phyloP scores from a whole-genome alignment of 1,139 yeast species.

The Diutina siamensis region DNA sequence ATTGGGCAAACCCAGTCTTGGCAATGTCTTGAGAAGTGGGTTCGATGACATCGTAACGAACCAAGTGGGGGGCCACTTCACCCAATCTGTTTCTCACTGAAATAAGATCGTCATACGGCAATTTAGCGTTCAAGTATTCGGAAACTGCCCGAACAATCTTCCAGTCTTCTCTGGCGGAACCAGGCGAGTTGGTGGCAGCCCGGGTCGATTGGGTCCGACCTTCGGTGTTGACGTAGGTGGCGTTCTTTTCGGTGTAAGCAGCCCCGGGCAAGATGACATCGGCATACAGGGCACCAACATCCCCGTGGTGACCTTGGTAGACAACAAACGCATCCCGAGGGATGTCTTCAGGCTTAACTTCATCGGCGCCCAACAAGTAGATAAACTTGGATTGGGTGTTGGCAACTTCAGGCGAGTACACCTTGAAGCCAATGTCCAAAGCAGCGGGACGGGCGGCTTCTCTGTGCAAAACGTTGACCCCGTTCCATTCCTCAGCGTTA shows the following conservation, averaged over 20 bases:
- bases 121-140: constrained; percentile 59
- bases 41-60: constrained; percentile 68
- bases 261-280: constrained; percentile 83
- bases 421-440: constrained; percentile 70
- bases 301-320: constrained; percentile 92
- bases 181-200: constrained; percentile 88
- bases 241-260: constrained; percentile 82
- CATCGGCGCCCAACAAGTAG: constrained; percentile 80
- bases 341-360: constrained; percentile 53
- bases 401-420: constrained; percentile 35
- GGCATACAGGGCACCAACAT: constrained; percentile 77
- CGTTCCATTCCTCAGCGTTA: constrained; percentile 71
- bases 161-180: constrained; percentile 91
- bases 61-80: constrained; percentile 73
- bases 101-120: constrained; percentile 70
- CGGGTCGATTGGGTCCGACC: constrained; percentile 81
- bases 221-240: constrained; percentile 84
- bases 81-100: constrained; percentile 62
- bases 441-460: constrained; percentile 85
- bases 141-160: constrained; percentile 75
- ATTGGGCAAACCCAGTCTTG: constrained; percentile 43
- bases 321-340: constrained; percentile 83
- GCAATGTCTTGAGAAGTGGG: constrained; percentile 50
- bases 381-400: constrained; percentile 59
- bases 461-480: constrained; percentile 71